Evolutionary conservation across 306 rosid species (phyloP).

Genomic region (Acacia melanoxylon): DNA sequence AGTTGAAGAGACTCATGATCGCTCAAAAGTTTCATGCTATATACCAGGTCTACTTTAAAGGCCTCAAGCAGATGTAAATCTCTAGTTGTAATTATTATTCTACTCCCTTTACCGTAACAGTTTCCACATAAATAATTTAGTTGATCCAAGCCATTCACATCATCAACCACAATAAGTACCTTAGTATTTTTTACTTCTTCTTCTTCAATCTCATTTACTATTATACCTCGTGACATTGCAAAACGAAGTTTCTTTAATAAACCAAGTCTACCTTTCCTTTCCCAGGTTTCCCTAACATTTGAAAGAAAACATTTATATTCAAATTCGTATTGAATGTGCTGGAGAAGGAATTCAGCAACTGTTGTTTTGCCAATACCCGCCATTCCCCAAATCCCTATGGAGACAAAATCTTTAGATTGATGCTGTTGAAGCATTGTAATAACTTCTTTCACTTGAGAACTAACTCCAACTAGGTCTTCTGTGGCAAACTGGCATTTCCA

Average conservation of each 20-base stretch:
- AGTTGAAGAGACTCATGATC: neutral
- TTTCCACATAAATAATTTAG: neutral
- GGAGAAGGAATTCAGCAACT: neutral
- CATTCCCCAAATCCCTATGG: neutral
- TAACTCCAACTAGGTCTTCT: neutral
- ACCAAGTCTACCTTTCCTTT: neutral
- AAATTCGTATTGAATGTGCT: neutral
- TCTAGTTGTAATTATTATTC: neutral
- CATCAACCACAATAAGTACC: neutral
- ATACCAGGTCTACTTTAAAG: neutral
- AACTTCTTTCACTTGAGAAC: neutral
- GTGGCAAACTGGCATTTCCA: neutral
- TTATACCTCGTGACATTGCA: no score
- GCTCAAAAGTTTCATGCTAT: neutral
- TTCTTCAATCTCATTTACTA: no score
- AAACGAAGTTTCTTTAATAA: neutral
- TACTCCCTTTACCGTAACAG: neutral
- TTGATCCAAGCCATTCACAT: neutral
- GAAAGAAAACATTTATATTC: neutral
- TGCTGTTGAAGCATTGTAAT: neutral
- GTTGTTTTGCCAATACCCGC: neutral
- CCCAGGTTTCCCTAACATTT: neutral
- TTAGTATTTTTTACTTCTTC: no score
- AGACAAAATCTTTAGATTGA: neutral
- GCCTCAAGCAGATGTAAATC: neutral